Evolutionary conservation across 805 yeast species (phyloP).

Genomic region (Trichomonascus vanleenenianus): DNA sequence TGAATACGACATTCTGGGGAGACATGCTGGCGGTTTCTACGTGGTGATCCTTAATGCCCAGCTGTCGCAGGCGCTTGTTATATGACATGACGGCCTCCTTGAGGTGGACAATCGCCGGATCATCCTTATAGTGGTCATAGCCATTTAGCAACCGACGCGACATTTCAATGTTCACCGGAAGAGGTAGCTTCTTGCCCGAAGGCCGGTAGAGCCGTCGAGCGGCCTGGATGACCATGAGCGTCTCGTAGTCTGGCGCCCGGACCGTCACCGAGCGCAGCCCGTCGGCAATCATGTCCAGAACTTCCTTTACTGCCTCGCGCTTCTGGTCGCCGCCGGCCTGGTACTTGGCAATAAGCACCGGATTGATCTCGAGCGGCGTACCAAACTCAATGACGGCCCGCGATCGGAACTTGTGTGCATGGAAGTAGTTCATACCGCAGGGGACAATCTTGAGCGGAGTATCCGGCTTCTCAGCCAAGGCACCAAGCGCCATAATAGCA

Average conservation of each 20-base stretch:
- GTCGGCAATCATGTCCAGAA: slow-evolving; percentile 61
- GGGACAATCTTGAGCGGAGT: slow-evolving; percentile 85
- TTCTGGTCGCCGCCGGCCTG: slow-evolving; percentile 51
- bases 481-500: slow-evolving; percentile 96
- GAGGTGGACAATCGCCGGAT: slow-evolving; percentile 55
- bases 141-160: slow-evolving; percentile 82
- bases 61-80: slow-evolving; percentile 53
- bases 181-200: slow-evolving; percentile 60
- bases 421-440: slow-evolving; percentile 96
- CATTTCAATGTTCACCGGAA: slow-evolving; percentile 82
- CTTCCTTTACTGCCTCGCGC: slow-evolving; percentile 63
- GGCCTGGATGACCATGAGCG: slow-evolving; percentile 81
- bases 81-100: slow-evolving; percentile 60
- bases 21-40: slow-evolving; percentile 50
- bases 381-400: slow-evolving; percentile 96
- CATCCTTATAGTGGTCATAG: slow-evolving; percentile 63
- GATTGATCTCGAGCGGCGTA: slow-evolving; percentile 62
- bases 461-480: slow-evolving; percentile 69
- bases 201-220: slow-evolving; percentile 85
- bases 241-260: slow-evolving; percentile 81
- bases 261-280: slow-evolving; percentile 82
- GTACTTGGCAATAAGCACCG: slow-evolving; percentile 58
- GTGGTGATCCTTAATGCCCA: slow-evolving; percentile 67
- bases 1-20: slow-evolving; percentile 41
- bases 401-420: slow-evolving; percentile 90